Evolutionary conservation across 73 alveolate species (phyloP).

Genomic region (Tetrahymena malaccensis): DNA sequence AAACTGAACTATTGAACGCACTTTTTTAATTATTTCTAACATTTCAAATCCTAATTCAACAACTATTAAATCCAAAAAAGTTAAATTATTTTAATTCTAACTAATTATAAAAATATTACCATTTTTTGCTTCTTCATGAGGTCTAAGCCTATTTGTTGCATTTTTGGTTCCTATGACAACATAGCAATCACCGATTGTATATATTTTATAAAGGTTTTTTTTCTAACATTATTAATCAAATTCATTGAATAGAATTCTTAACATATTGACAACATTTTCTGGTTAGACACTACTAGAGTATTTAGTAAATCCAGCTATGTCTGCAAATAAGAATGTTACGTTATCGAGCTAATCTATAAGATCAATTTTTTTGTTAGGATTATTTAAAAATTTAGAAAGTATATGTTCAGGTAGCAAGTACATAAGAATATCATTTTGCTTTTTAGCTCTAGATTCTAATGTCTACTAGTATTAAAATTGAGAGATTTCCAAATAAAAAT

Average conservation of each 20-base stretch:
- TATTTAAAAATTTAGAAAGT: slow-evolving; percentile 38
- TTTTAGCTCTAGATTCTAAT: background rate
- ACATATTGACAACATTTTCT: slow-evolving; percentile 68
- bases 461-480: background rate
- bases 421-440: background rate
- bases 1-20: slow-evolving; percentile 54
- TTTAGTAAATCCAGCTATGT: slow-evolving; percentile 77
- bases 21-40: slow-evolving; percentile 75
- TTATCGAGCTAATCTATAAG: slow-evolving; percentile 62
- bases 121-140: slow-evolving; percentile 46
- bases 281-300: slow-evolving; percentile 70
- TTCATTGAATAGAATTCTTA: slow-evolving; percentile 59
- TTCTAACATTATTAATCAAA: slow-evolving; percentile 69
- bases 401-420: slow-evolving; percentile 36
- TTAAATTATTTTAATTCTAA: background rate
- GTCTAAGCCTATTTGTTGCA: slow-evolving; percentile 61
- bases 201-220: slow-evolving; percentile 65
- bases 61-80: slow-evolving; percentile 42
- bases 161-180: slow-evolving; percentile 81
- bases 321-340: slow-evolving; percentile 79
- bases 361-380: slow-evolving; percentile 64
- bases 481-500: background rate
- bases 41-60: slow-evolving; percentile 72
- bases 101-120: background rate
- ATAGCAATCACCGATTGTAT: slow-evolving; percentile 85